Conservation (phyloP, 768 basidiomycete genomes). For the Serpula lacrymans region DNA sequence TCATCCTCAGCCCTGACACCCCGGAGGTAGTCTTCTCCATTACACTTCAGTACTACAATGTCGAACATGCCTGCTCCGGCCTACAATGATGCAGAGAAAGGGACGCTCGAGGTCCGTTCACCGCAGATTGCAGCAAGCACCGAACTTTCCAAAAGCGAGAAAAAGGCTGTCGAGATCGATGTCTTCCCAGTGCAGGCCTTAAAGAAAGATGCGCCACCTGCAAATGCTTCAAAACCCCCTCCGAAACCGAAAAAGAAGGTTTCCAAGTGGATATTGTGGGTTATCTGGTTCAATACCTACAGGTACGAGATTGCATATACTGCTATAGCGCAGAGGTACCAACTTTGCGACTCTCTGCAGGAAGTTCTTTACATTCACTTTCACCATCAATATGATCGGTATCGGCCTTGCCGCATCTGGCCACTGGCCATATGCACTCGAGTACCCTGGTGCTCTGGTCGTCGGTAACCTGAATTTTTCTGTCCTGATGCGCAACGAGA, state of each 20-base stretch:
- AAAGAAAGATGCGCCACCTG: constrained; percentile 40
- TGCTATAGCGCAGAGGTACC: constrained; percentile 2
- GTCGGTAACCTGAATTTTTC: constrained; percentile 71
- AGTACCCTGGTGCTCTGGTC: constrained; percentile 68
- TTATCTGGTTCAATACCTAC: constrained; percentile 79
- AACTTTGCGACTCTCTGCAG: constrained; percentile 36
- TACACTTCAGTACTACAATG: constrained; percentile 29
- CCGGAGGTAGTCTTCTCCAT: constrained; percentile 12
- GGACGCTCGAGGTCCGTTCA: constrained; percentile 44
- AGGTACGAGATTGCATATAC: constrained; percentile 37
- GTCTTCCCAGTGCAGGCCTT: constrained; percentile 31
- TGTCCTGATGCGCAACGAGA: constrained; percentile 77
- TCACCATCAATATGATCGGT: constrained; percentile 57
- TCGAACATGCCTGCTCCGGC: constrained; percentile 38
- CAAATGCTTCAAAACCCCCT: constrained; percentile 34
- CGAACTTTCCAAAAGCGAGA: constrained; percentile 34
- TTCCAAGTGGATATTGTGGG: constrained; percentile 57
- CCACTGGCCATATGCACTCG: constrained; percentile 64
- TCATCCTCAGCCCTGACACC: constrained; percentile 7
- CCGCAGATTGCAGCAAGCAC: constrained; percentile 25
- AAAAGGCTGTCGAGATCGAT: constrained; percentile 30
- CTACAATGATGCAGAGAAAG: constrained; percentile 58
- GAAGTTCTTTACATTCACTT: constrained; percentile 68
- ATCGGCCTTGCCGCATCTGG: constrained; percentile 58
- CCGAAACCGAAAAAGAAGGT: constrained; percentile 51